Evolutionary conservation across 2,329 filamentous ascomycete species (phyloP).

Genomic region (Ophiocordyceps robertsii): DNA sequence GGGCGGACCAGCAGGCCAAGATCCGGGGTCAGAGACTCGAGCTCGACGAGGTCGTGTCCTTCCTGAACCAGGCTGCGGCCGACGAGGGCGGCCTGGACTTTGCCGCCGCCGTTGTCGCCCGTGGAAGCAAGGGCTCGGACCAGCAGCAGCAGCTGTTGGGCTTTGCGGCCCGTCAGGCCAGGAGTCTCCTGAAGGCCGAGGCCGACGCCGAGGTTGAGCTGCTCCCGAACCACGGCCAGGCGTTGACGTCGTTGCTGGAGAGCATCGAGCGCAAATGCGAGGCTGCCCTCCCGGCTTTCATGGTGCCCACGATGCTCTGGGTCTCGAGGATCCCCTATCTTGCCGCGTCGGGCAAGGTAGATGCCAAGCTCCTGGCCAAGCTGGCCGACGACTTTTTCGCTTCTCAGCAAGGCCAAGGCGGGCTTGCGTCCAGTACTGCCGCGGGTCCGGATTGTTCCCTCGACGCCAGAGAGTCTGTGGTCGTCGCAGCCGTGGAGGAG

Average conservation of each 20-base stretch:
- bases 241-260: background rate
- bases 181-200: conserved; percentile 3
- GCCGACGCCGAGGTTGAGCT: conserved; percentile 3
- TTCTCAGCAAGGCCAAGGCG: background rate
- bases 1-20: conserved; percentile 6
- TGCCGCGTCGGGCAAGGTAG: conserved; percentile 8
- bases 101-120: conserved; percentile 3
- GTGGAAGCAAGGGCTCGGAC: too few relatives aligned
- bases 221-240: conserved; percentile 1
- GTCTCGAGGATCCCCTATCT: conserved; percentile 8
- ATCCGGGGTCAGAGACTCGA: conserved; percentile 6
- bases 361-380: conserved; percentile 5
- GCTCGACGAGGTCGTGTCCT: conserved; percentile 2
- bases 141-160: conserved; percentile 5
- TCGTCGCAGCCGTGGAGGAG: conserved; percentile 5
- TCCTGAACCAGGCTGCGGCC: conserved; percentile 1
- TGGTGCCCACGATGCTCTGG: conserved; percentile 9
- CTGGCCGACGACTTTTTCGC: conserved; percentile 3
- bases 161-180: conserved; percentile 5
- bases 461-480: conserved; percentile 1
- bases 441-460: background rate
- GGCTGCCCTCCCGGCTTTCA: conserved; percentile 7
- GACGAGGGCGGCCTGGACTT: conserved; percentile 4
- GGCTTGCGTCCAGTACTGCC: background rate
- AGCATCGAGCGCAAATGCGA: conserved; percentile 4